Evolutionary conservation across 495 filamentous ascomycete genomes (phyloP), one percentile per base, ranked within the genome.

Genomic region (Penicillium nucicola): DNA sequence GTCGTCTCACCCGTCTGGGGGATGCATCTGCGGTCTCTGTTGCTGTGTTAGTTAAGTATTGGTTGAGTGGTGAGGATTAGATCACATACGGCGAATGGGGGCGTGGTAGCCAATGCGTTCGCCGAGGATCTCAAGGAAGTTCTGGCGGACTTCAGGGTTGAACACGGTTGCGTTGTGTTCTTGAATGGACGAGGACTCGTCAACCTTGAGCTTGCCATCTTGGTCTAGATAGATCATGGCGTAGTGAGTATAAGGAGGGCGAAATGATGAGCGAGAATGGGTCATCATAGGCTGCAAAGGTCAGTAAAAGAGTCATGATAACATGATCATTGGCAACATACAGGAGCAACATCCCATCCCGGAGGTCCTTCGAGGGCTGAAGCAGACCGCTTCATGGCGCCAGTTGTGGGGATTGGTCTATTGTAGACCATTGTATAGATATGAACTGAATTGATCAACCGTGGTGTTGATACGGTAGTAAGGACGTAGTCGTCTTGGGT

Each of bases 161-260:
- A 76, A 72, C 10, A 76, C 40, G 6, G 69, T 70, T 0, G 53
- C 42, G 17, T 62, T 62, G 33, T 68, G 66, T 17, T 70, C 60
- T 37, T 61, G 54, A 31, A 75, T 69, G 9, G 67, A 70, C 12
- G 57, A n/a, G 4, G 73, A 76, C 55, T 72, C 67, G 2, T 66
- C 51, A 3, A 70, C 61, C 41, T 67, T 62, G 22, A 75, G 35
- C 43, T 67, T 66, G 30, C 71, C 68, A 31, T 62, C 62, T 42
- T 65, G 59, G 49, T 76, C 73, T 5, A 75, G 50, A 40, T 72
- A 76, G 42, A 76, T 72, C 60, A 75, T 49, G 36, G 73, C 70
- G 35, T 68, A 76, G 46, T 71, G 69, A 3, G 61, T 36, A 53
- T 61, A 70, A 15, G 71, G 69, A 22, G 72, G 46, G 38, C 64